These are phyloP conservation scores for Penicillium sp. DNA, from an alignment of 2,329 filamentous ascomycete species.

Conservation along the genomic window DNA sequence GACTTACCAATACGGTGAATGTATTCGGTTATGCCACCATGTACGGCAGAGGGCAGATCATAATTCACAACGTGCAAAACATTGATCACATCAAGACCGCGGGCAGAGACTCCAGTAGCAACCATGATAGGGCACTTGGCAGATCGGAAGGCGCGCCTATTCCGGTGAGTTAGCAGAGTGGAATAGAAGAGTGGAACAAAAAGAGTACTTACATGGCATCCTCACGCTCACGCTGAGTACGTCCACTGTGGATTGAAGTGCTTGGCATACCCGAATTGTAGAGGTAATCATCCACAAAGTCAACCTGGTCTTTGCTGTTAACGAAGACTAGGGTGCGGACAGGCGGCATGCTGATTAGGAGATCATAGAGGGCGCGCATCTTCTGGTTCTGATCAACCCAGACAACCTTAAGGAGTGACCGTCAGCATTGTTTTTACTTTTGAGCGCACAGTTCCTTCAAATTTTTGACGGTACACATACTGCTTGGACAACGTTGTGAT, in stretches of 20 bases:
- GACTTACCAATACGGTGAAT: slow-evolving; percentile 82
- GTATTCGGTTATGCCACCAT: slow-evolving; percentile 92
- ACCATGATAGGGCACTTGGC: slow-evolving; percentile 76
- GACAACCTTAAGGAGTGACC: slow-evolving; percentile 50
- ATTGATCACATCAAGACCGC: slow-evolving; percentile 82
- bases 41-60: slow-evolving; percentile 68
- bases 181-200: background rate
- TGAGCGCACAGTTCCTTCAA: background rate
- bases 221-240: slow-evolving; percentile 86
- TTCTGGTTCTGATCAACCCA: slow-evolving; percentile 65
- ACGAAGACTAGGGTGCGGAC: slow-evolving; percentile 85
- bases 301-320: slow-evolving; percentile 72
- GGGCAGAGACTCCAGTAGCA: slow-evolving; percentile 79
- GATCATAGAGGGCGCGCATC: slow-evolving; percentile 64
- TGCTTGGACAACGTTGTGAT: slow-evolving; percentile 75
- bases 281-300: slow-evolving; percentile 81
- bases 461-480: slow-evolving; percentile 30
- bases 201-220: slow-evolving; percentile 65
- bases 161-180: background rate
- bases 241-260: slow-evolving; percentile 82
- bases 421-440: background rate
- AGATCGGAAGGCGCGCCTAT: slow-evolving; percentile 69
- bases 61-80: slow-evolving; percentile 93
- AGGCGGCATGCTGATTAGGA: slow-evolving; percentile 67
- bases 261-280: slow-evolving; percentile 76